A percentile compares a stretch with the other conserved stretches of the same genome.
These are phyloP conservation scores for Huntiella moniliformis DNA, from an alignment of 2,329 filamentous ascomycete genomes.

Conservation along the genomic window DNA sequence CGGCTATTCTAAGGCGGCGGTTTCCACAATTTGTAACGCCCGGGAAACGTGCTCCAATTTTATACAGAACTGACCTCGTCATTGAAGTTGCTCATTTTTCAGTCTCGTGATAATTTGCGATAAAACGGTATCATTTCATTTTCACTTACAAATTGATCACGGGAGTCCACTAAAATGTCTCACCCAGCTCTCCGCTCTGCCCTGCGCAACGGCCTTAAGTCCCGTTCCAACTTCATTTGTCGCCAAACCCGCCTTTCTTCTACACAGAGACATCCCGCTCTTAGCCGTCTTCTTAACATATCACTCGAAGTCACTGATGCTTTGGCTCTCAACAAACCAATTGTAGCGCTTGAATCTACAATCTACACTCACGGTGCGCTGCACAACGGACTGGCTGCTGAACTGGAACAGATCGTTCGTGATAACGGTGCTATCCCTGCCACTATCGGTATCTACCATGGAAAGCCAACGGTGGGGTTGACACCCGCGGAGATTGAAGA, in stretches of 20 bases:
- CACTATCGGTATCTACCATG: conserved; percentile 74
- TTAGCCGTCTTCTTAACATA: conserved; percentile 36
- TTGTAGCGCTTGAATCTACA: conserved; percentile 85
- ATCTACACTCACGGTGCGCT: conserved; percentile 93
- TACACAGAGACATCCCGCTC: background rate
- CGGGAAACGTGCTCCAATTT: too few species aligned
- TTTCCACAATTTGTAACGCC: too few species aligned
- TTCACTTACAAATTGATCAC: too few species aligned
- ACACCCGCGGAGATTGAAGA: conserved; percentile 50
- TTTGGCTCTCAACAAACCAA: conserved; percentile 52
- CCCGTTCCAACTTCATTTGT: background rate
- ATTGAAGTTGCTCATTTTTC: too few species aligned
- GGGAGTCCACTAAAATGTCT: background rate
- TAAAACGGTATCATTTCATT: too few species aligned
- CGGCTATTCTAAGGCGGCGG: too few species aligned
- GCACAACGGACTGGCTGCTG: conserved; percentile 50
- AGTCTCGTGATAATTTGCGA: too few species aligned
- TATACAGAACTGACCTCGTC: too few species aligned
- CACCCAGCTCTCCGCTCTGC: background rate
- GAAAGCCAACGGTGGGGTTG: conserved; percentile 66
- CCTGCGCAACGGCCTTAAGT: background rate
- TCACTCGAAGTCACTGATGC: conserved; percentile 73
- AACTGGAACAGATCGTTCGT: conserved; percentile 71
- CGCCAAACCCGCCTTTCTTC: background rate
- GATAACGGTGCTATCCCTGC: conserved; percentile 69